Conservation (phyloP, 208 protist species). For the Lotmaria passim region DNA sequence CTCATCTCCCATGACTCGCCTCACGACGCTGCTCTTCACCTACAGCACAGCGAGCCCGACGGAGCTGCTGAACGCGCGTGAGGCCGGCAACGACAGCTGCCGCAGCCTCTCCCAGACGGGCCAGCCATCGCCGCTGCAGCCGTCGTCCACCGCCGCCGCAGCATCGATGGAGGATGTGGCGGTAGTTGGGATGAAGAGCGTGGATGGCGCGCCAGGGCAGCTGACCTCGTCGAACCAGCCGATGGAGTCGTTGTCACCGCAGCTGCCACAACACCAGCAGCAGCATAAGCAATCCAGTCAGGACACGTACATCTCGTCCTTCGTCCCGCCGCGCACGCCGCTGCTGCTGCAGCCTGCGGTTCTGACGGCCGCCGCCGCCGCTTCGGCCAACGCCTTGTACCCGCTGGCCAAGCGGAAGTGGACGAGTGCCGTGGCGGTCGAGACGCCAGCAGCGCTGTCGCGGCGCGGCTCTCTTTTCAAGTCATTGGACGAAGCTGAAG, state of each 20-base stretch:
- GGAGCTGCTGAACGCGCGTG: not conserved
- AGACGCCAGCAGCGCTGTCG: not conserved
- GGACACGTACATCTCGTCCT: not conserved
- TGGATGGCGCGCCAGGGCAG: not conserved
- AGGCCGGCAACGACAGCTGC: not conserved
- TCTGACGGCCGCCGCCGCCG: not conserved
- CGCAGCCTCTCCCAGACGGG: not conserved
- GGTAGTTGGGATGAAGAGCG: constrained; percentile 4
- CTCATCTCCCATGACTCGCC: constrained; percentile 13
- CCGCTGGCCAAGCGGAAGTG: constrained; percentile 19
- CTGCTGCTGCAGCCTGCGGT: not conserved
- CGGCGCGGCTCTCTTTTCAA: not conserved
- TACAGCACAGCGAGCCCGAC: constrained; percentile 2
- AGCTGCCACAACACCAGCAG: constrained; percentile 4
- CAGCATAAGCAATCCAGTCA: not conserved
- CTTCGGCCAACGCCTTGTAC: not conserved
- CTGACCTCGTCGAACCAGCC: not conserved
- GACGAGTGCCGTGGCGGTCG: constrained; percentile 9
- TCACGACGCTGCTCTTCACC: constrained; percentile 11
- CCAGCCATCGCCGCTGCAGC: not conserved
- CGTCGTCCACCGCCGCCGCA: not conserved
- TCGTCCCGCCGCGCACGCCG: not conserved
- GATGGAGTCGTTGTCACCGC: not conserved
- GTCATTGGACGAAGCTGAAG: not conserved
- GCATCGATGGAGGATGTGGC: constrained; percentile 3